Evolutionary conservation across 78 protist genomes (phyloP).

Genomic region (Dictyostelium capitatum): DNA sequence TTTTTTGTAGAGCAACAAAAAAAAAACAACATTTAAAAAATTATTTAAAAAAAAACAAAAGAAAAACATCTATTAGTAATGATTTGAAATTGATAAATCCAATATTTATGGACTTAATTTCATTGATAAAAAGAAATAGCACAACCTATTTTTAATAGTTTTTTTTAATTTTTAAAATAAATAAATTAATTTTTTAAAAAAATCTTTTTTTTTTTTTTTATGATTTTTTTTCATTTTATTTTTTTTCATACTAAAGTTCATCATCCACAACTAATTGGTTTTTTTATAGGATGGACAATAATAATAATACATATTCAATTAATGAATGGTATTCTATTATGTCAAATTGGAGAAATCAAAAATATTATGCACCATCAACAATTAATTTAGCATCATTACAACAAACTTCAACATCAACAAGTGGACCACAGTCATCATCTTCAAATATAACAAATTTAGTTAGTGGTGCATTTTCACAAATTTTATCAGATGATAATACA

Average conservation of each 20-base stretch:
- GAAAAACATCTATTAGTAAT: constrained; percentile 13
- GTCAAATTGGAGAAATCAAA: constrained; percentile 31
- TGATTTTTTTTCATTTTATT: background rate
- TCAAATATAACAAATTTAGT: background rate
- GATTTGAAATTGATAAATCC: constrained; percentile 36
- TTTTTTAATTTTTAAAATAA: background rate
- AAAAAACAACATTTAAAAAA: background rate
- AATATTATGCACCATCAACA: background rate
- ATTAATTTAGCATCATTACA: background rate
- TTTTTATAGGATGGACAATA: background rate
- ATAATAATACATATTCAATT: constrained; percentile 9
- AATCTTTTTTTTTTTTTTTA: background rate
- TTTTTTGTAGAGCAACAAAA: background rate
- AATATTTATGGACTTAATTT: constrained; percentile 3
- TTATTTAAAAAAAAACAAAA: background rate
- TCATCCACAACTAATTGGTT: background rate
- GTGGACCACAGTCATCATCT: background rate
- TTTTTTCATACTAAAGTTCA: background rate
- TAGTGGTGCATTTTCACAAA: background rate
- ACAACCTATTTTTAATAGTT: background rate
- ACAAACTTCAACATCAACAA: background rate
- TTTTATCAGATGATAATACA: background rate
- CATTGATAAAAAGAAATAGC: constrained; percentile 14
- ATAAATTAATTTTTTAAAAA: background rate
- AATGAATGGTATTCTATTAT: constrained; percentile 52